Base-by-base conservation (phyloP, 495 filamentous ascomycete species). In the Hypoxylon perforatum region DNA sequence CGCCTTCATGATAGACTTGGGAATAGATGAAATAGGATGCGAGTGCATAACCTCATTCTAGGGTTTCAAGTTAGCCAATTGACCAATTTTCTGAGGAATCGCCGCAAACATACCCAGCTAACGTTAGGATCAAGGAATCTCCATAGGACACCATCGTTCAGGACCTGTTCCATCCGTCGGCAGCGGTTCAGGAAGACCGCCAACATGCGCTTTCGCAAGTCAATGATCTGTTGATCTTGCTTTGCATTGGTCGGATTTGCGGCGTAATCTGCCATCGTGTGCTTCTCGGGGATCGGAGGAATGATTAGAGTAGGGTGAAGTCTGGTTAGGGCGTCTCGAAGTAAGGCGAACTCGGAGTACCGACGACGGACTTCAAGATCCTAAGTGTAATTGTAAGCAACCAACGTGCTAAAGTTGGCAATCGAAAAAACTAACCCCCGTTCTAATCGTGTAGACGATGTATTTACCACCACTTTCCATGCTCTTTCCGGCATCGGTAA, bases 231-330 rank as follows among this genome's bases (percentile, higher is more conserved):
- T 28, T 91, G 89, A 75, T 99, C 96, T 77, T 98, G 95, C 77
- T 97, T 99, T 23, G 95, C 95, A 74, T 94, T 97, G 25, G 95
- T 97, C 0, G 95, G 95, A 66, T 97, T 97, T 17, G 96, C 94
- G 21, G 95, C 95, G 75, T 99, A 99, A 73, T 99, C 95, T 47
- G 95, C 94, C 90, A 98, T 94, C 53, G 92, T 93, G 74, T 98
- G 95, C 76, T 99, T 99, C 79, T 99, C 95, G 8, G 95, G 95
- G 65, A 99, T 99, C 1, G 95, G 95, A 0, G 95, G 95, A 52
- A 99, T 91, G 63, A 99, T 89, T 33, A 98, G 85, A 2, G 95
- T 97, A 1, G 95, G 95, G 69, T 98, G 96, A 56, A 99, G 82
- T 61, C 90, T 90, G 18, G 93, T 91, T 15, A 99, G 86, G 1